These are phyloP conservation scores for Colletotrichum sp. DNA, from an alignment of 2,329 filamentous ascomycete species.

Conservation along the genomic window DNA sequence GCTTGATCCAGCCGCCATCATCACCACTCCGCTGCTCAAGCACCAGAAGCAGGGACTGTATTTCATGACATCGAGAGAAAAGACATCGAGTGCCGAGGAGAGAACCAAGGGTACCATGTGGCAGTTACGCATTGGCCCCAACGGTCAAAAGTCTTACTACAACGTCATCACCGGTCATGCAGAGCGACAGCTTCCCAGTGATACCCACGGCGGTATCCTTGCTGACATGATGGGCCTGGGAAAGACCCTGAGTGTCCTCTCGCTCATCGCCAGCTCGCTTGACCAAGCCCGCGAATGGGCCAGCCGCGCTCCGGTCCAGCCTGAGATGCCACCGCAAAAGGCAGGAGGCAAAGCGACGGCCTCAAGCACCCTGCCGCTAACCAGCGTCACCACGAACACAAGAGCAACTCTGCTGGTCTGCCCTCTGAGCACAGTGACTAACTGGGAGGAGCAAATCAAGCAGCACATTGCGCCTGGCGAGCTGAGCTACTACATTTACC, in stretches of 20 bases:
- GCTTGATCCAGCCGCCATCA: conserved; percentile 66
- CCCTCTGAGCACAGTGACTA: conserved; percentile 88
- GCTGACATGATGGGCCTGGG: conserved; percentile 92
- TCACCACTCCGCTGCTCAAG: conserved; percentile 73
- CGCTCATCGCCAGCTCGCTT: conserved; percentile 73
- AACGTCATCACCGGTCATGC: conserved; percentile 85
- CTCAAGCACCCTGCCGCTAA: conserved; percentile 51
- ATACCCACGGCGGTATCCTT: conserved; percentile 75
- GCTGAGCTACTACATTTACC: conserved; percentile 82
- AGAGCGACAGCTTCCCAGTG: conserved; percentile 62
- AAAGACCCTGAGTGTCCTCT: conserved; percentile 85
- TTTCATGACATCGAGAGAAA: conserved; percentile 85
- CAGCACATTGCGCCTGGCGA: conserved; percentile 72
- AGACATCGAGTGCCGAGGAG: conserved; percentile 59
- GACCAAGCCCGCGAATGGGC: conserved; percentile 69
- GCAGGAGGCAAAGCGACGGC: conserved; percentile 39
- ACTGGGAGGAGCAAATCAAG: conserved; percentile 93
- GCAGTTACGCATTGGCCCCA: conserved; percentile 61
- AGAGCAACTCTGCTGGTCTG: conserved; percentile 86
- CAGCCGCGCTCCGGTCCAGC: conserved; percentile 54
- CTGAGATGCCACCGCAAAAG: conserved; percentile 41
- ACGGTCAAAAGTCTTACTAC: conserved; percentile 67
- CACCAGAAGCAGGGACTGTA: conserved; percentile 91
- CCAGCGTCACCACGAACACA: conserved; percentile 67
- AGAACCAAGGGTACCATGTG: conserved; percentile 77